Percentiles rank a stretch among this genome's conserved stretches.
phyloP scores from a whole-genome alignment of 768 basidiomycete genomes.

The Calocybe cyanea region DNA sequence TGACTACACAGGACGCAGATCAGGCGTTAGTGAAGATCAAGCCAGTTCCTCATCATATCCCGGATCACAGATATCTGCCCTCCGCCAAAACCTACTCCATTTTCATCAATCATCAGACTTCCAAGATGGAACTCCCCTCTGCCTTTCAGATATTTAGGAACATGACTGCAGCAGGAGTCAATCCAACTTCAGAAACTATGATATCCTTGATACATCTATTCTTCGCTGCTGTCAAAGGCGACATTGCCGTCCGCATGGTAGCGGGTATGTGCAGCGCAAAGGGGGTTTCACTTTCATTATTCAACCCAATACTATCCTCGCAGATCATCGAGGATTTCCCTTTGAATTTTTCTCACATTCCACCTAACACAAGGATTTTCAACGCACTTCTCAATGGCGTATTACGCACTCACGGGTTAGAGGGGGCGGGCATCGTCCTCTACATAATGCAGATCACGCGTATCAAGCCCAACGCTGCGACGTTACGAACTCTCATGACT shows the following conservation, averaged over 20 bases:
- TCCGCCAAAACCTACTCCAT: slow-evolving; percentile 61
- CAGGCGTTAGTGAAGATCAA: slow-evolving; percentile 1
- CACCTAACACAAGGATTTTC: slow-evolving; percentile 46
- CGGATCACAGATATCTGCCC: slow-evolving; percentile 31
- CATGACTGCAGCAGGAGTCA: slow-evolving; percentile 40
- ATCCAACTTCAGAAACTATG: slow-evolving; percentile 42
- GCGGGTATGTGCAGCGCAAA: slow-evolving; percentile 38
- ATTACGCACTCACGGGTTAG: slow-evolving; percentile 45
- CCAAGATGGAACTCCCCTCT: slow-evolving; percentile 37
- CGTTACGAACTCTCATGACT: slow-evolving; percentile 51
- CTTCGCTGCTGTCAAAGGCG: slow-evolving; percentile 40
- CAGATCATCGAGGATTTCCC: slow-evolving; percentile 20
- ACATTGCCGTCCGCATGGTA: slow-evolving; percentile 50
- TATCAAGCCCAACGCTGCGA: slow-evolving; percentile 50
- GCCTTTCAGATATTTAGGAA: slow-evolving; percentile 43
- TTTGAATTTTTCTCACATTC: slow-evolving; percentile 25
- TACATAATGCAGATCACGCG: slow-evolving; percentile 50
- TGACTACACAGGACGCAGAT: slow-evolving; percentile 12
- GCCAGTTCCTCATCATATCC: slow-evolving; percentile 6
- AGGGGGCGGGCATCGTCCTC: slow-evolving; percentile 42
- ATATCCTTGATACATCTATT: slow-evolving; percentile 58
- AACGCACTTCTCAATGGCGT: slow-evolving; percentile 58
- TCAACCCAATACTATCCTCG: slow-evolving; percentile 20
- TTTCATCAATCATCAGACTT: slow-evolving; percentile 54
- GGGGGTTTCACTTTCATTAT: slow-evolving; percentile 24